Conservation (phyloP, 495 filamentous ascomycete species). For the Cryomyces antarcticus region DNA sequence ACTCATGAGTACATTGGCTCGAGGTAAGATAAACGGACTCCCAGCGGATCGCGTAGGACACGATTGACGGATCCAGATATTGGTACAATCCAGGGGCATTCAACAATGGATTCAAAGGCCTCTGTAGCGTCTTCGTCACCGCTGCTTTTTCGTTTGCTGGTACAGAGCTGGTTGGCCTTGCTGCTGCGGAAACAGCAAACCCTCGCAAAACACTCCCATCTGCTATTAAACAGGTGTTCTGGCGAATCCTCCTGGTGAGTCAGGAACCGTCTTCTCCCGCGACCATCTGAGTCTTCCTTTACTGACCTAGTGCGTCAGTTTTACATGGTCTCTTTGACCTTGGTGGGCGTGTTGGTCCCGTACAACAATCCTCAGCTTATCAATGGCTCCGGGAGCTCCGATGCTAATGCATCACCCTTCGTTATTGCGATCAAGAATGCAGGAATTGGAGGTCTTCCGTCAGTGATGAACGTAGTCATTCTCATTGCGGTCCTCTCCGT, state of each 20-base stretch:
- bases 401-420: slow-evolving; percentile 66
- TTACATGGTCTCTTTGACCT: slow-evolving; percentile 53
- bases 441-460: slow-evolving; percentile 52
- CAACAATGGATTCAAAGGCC: slow-evolving; percentile 79
- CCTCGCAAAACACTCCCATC: slow-evolving; percentile 71
- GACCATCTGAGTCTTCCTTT: neutral
- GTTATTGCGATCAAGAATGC: slow-evolving; percentile 74
- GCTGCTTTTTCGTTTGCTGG: slow-evolving; percentile 85
- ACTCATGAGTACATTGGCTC: neutral
- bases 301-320: slow-evolving; percentile 21
- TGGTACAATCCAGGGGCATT: slow-evolving; percentile 82
- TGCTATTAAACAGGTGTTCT: slow-evolving; percentile 86
- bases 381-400: slow-evolving; percentile 28
- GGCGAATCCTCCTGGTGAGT: slow-evolving; percentile 54
- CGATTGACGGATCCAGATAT: slow-evolving; percentile 20
- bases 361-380: slow-evolving; percentile 43
- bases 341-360: slow-evolving; percentile 58
- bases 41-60: no score
- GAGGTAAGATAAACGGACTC: neutral
- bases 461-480: slow-evolving; percentile 80
- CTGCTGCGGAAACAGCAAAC: slow-evolving; percentile 72
- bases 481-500: slow-evolving; percentile 74
- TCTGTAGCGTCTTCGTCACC: slow-evolving; percentile 85
- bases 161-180: slow-evolving; percentile 83
- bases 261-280: neutral